phyloP scores from a whole-genome alignment of 2,329 filamentous ascomycete species.

The Colletotrichum coccodes region DNA sequence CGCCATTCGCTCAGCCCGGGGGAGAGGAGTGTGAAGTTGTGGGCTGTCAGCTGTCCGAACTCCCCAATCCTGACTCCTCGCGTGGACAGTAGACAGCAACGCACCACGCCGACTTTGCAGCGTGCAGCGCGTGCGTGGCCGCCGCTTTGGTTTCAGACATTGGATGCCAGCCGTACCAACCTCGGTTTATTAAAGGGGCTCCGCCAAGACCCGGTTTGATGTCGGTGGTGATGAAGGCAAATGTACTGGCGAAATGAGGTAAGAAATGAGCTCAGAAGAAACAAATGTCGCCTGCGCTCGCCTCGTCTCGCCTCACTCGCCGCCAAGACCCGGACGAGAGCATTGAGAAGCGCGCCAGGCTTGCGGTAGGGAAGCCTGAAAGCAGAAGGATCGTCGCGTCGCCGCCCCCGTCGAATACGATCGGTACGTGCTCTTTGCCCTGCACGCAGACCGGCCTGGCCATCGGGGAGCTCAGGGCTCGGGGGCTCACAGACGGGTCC shows the following conservation, averaged over 20 bases:
- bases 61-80: too few species aligned
- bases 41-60: too few species aligned
- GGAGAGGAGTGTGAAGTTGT: too few species aligned
- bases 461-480: neutral
- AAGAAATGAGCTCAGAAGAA: neutral
- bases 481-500: neutral
- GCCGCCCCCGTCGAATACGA: slow-evolving; percentile 10
- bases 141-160: slow-evolving; percentile 8
- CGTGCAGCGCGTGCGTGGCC: neutral
- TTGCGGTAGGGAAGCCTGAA: slow-evolving; percentile 1
- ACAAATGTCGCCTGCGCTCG: slow-evolving; percentile 19
- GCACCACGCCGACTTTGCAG: neutral
- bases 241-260: slow-evolving; percentile 24
- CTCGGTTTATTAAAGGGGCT: slow-evolving; percentile 18
- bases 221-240: neutral
- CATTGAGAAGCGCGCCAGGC: neutral
- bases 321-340: slow-evolving; percentile 5
- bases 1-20: neutral
- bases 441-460: slow-evolving; percentile 26
- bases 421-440: slow-evolving; percentile 11
- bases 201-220: slow-evolving; percentile 18
- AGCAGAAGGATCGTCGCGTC: slow-evolving; percentile 22
- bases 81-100: neutral
- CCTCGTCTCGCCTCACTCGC: neutral
- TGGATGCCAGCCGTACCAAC: slow-evolving; percentile 7